Evolutionary conservation across 345 rosid species (phyloP), one percentile per base, ranked within the genome.

Genomic region (Sapria himalayana): DNA sequence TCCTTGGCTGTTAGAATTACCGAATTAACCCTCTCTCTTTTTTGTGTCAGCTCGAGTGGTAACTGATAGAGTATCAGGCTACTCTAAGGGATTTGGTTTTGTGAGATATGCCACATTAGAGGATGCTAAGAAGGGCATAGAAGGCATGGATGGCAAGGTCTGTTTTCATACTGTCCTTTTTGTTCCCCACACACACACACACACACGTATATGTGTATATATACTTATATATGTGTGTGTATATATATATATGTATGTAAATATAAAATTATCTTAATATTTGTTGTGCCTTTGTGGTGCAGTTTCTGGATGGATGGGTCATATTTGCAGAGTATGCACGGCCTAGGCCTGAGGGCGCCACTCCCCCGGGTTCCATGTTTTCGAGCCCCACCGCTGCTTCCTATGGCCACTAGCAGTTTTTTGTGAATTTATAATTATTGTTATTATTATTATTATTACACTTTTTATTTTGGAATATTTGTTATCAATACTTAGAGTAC

Each of bases 111-210:
- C 71, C 34, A 72, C 68, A 18, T 24, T 79, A 38, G 86, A 82
- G 42, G 92, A 77, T 50, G 92, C 98, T 61, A 72, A 69, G 4
- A 77, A 77, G 60, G 98, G 86, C 31, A 69, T 68, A 15, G 68
- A 73, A 45, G 93, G 79, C 41, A 79, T 89, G 93, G 76, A 82
- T 67, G 98, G 95, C 19, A 67, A 82, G 77, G 98, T 89, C 50
- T 41, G 69, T 42, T n/a, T n/a, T 48, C 17, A 22, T 4, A 14
- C 5, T 12, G 7, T n/a, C n/a, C n/a, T n/a, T n/a, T n/a, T n/a
- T n/a, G n/a, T n/a, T n/a, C n/a, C n/a, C n/a, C n/a, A n/a, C n/a
- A n/a, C n/a, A n/a, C n/a, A n/a, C n/a, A n/a, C n/a, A n/a, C n/a
- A n/a, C n/a, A n/a, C n/a, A n/a, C n/a, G n/a, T n/a, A n/a, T n/a